These are phyloP conservation scores for Tulasnella sp. DNA, from an alignment of 768 basidiomycete genomes.

Conservation along the genomic window DNA sequence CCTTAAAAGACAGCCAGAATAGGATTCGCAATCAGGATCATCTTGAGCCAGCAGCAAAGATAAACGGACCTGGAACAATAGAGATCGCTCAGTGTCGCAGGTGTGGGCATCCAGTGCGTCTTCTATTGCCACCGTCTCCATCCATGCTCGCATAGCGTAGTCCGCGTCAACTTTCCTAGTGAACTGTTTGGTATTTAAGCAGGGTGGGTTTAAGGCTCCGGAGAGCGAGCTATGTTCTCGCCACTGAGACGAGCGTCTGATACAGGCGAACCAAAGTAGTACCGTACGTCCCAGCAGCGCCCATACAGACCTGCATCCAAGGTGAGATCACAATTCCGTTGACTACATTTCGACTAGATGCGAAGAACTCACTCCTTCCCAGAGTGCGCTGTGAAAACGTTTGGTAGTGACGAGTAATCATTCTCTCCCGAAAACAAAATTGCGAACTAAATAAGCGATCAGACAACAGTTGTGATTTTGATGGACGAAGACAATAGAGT, in stretches of 20 bases:
- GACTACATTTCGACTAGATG: no score
- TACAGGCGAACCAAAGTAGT: conserved; percentile 10
- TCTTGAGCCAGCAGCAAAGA: not conserved
- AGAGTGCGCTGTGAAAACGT: no score
- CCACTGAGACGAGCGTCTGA: not conserved
- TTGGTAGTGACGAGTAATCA: not conserved
- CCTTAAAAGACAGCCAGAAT: no score
- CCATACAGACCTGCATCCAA: not conserved
- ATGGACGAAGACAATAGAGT: no score
- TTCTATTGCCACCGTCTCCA: conserved; percentile 16
- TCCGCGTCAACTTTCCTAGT: conserved; percentile 7
- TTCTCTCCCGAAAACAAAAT: not conserved
- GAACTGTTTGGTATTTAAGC: not conserved
- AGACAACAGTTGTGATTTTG: no score
- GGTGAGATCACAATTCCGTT: not conserved
- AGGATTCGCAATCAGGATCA: not conserved
- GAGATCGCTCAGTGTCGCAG: conserved; percentile 9
- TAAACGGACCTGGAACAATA: conserved; percentile 8
- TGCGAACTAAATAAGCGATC: not conserved
- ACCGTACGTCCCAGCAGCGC: conserved; percentile 1
- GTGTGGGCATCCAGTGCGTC: conserved; percentile 10
- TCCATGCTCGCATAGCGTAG: conserved; percentile 13
- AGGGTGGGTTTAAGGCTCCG: no score
- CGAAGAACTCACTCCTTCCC: no score
- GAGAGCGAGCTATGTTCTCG: no score